Base-by-base conservation (phyloP, 2,329 filamentous ascomycete species). In the Aspergillus piperis region DNA sequence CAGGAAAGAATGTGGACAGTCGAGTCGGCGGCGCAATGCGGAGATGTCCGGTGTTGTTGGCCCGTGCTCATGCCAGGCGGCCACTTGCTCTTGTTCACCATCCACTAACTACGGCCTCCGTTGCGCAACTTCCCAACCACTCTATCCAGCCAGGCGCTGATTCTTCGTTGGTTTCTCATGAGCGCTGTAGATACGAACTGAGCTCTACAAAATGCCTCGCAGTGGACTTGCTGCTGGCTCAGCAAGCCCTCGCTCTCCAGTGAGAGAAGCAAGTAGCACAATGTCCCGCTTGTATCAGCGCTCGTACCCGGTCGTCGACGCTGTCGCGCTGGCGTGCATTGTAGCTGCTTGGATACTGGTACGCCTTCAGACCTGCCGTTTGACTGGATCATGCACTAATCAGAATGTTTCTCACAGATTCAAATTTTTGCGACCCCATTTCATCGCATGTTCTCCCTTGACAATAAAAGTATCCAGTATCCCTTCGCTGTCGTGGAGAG, bases 371-470 rank as follows among this genome's bases (percentile, higher is more conserved):
- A 5, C 23, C 30, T 42, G 7, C 7, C 49, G 11, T 5, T 21
- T 39, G 19, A 11, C 23, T 27, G 38, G 11, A 17, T 7, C 32
- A 21, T 21, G 36, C 32, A 2, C 32, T 58, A 5, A 51, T 66
- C 32, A 62, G 49, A 2, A 23, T 30, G 8, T 15, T 4, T 8
- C 11, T 3, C 54, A 6, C 48, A 91, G 84, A 82, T 91, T 47
- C 82, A 87, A 75, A 80, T 90, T 68, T 82, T 90, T 66, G 84
- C 91, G 68, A 88, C 89, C 62, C 95, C 95, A 0, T 98, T 98
- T 74, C 92, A 98, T 75, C 92, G 91, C 78, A 90, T 97, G 86
- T 98, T 99, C 79, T 90, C 87, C 65, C 85, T 98, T 63, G 90
- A 92, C 73, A 92, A 98, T 73, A 84, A 90, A 23, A 82, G 87